These are phyloP conservation scores for Tricholoma flavovirens DNA, from an alignment of 768 basidiomycete genomes.

Conservation along the genomic window DNA sequence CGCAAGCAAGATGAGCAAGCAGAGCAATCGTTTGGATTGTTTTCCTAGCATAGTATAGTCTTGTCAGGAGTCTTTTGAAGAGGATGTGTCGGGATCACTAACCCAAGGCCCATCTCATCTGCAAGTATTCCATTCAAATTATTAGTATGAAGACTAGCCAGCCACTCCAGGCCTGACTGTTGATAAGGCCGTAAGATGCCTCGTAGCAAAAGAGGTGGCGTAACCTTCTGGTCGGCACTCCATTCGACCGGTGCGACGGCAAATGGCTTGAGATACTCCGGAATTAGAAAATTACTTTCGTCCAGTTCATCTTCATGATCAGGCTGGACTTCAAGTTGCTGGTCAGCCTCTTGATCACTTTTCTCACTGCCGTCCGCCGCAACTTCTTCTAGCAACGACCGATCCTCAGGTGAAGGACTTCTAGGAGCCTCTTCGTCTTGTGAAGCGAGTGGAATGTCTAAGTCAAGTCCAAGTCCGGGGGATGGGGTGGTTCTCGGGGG, in stretches of 20 bases:
- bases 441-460: not conserved
- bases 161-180: slow-evolving; percentile 90
- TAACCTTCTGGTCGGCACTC: slow-evolving; percentile 52
- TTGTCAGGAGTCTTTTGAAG: not conserved
- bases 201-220: slow-evolving; percentile 70
- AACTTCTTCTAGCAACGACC: not conserved
- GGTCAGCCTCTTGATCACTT: slow-evolving; percentile 5
- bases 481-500: not conserved
- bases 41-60: slow-evolving; percentile 46
- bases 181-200: slow-evolving; percentile 91
- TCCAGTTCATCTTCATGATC: not conserved
- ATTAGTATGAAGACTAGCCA: slow-evolving; percentile 79
- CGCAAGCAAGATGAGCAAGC: slow-evolving; percentile 87
- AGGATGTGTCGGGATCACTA: slow-evolving; percentile 21
- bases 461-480: not conserved
- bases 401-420: not conserved
- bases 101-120: slow-evolving; percentile 96
- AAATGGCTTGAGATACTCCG: slow-evolving; percentile 59
- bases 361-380: slow-evolving; percentile 7
- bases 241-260: slow-evolving; percentile 70
- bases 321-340: not conserved
- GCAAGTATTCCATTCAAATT: slow-evolving; percentile 81
- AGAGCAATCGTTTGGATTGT: slow-evolving; percentile 96
- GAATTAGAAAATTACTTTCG: slow-evolving; percentile 21
- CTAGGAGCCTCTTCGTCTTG: not conserved